These are phyloP conservation scores for Epichloe scottii DNA, from an alignment of 2,329 filamentous ascomycete species.

Conservation along the genomic window DNA sequence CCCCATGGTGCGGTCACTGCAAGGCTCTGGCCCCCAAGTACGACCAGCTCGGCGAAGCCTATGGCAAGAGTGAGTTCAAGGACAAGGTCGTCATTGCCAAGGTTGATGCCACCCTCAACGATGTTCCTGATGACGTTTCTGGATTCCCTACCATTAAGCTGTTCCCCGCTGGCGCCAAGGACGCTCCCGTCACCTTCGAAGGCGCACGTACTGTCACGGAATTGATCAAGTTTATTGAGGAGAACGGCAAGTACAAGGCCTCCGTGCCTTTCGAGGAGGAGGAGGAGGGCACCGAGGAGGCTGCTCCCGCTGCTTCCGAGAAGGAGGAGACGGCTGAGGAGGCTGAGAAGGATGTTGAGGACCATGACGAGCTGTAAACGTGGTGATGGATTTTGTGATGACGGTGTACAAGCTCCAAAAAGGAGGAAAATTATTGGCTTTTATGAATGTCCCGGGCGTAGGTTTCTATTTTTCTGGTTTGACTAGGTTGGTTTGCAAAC, in stretches of 20 bases:
- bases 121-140: constrained; percentile 90
- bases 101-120: constrained; percentile 92
- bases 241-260: constrained; percentile 85
- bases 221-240: constrained; percentile 80
- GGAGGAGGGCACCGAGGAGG: constrained; percentile 43
- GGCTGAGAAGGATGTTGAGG: constrained; percentile 32
- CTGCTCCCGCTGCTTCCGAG: constrained; percentile 40
- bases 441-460: constrained; percentile 21
- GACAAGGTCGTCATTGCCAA: constrained; percentile 88
- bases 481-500: constrained; percentile 8
- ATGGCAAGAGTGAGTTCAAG: constrained; percentile 66
- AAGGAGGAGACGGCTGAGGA: constrained; percentile 32
- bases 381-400: not conserved
- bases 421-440: constrained; percentile 15
- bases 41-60: constrained; percentile 74
- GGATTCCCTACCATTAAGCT: constrained; percentile 99
- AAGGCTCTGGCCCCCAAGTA: constrained; percentile 96
- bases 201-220: constrained; percentile 86
- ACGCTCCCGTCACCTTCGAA: constrained; percentile 70
- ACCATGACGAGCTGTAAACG: constrained; percentile 60
- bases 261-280: constrained; percentile 47
- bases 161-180: constrained; percentile 83
- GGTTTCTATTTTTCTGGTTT: constrained; percentile 11
- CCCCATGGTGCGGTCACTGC: constrained; percentile 99
- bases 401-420: constrained; percentile 7